Base-by-base conservation (phyloP, 2,329 filamentous ascomycete genomes). In the Fusarium brachygibbosum region DNA sequence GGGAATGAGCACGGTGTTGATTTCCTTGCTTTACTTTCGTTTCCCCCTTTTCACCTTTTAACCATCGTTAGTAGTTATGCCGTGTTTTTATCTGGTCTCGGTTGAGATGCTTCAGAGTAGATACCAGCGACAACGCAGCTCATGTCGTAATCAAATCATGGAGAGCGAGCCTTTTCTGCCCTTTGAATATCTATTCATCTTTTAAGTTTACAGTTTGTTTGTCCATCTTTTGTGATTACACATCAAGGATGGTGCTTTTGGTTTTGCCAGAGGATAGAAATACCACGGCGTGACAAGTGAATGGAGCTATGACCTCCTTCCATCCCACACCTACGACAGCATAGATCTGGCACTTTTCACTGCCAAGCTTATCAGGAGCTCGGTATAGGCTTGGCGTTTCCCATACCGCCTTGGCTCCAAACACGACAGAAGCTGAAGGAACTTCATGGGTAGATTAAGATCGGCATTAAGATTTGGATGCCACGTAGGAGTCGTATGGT, bases 111-210 rank as follows among this genome's bases (percentile, higher is more conserved):
- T 46, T 54, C 53, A 35, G 54, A 63, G 55, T 49, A 73, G 57
- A 71, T 66, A 68, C 58, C 46, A 62, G 53, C 55, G 32, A 54
- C 45, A 41, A 53, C 37, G 49, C 51, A 50, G 53, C 51, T 48
- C 45, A 59, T 16, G 23, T 51, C 21, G 41, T 54, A 53, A 59
- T 53, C 49, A 46, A 65, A 57, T 38, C 31, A 51, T 49, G 53
- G n/a, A 19, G 37, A 40, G 45, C 44, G 57, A 41, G 23, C n/a
- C 23, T 31, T 23, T 42, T 28, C 19, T 46, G 10, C n/a, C 11
- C 8, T 37, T 35, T 35, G 6, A 8, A 35, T 19, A 19, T 29
- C n/a, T 45, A 19, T 19, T 19, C 41, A n/a, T 29, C 17, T 44
- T 17, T 29, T 11, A 19, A 19, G n/a, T n/a, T 14, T 10, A 45